Base-by-base conservation (phyloP, 2,329 filamentous ascomycete species). In the Rugonectria rugulosa region DNA sequence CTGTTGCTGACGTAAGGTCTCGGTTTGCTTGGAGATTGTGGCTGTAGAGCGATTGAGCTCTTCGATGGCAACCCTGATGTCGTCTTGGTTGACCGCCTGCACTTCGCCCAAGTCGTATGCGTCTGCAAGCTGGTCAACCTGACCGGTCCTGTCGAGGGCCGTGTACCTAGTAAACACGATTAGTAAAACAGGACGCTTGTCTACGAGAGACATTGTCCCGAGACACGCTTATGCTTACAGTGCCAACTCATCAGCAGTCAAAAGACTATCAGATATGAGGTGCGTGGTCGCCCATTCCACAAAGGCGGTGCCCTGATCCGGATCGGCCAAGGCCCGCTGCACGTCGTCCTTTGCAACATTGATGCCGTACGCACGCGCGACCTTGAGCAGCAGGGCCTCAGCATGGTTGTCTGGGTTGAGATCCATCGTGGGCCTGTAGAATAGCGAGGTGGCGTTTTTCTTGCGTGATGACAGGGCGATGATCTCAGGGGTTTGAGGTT, bases 31-130 rank as follows among this genome's bases (percentile, higher is more conserved):
- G 58, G 83, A 79, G 23, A 91, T 88, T 15, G 80, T 81, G 15
- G 79, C 79, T 1, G 88, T 90, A 2, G 88, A 89, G 31, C 77
- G 77, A 56, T 83, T 79, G n/a, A 92, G 76, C 48, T 88, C 83
- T 3, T 82, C 79, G 44, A 89, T 85, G 14, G 88, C 88, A 34
- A 76, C 71, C 48, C 78, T 77, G 51, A 91, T 75, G 46, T 90
- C 86, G 21, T 81, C 75, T 53, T 90, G 86, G 12, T 77, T 73
- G 40, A 89, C 71, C 5, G 82, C 79, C 49, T 79, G 80, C 27
- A 81, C 72, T 26, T 74, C 65, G 4, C 77, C 73, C n/a, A 81
- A 62, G 60, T 84, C 78, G 52, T 79, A 72, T 31, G 73, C 63
- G 15, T 74, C 75, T 4, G 75, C 74, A 21, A 85, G 71, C 57